Conservation (phyloP, 2,329 filamentous ascomycete species). For the Epichloe sp. region DNA sequence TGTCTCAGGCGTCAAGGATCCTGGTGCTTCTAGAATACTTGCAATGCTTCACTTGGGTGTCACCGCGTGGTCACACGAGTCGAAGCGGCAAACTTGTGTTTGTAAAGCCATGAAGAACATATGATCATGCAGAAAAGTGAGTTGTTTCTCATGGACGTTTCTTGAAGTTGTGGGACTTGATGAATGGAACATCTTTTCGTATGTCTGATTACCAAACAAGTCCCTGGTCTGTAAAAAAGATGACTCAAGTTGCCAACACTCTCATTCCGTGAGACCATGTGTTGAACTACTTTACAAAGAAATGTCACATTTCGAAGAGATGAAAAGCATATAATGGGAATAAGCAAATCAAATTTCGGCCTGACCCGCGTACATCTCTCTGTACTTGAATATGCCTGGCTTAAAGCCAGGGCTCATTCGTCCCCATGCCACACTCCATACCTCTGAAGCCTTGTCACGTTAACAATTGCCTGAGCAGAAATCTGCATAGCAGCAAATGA, state of each 20-base stretch:
- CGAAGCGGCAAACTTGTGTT: background rate
- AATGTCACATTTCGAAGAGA: background rate
- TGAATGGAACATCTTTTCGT: background rate
- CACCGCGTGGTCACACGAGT: background rate
- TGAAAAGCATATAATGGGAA: background rate
- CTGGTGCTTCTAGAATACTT: constrained; percentile 2
- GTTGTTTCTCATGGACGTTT: background rate
- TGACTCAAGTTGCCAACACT: background rate
- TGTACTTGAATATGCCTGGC: background rate
- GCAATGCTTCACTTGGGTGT: background rate
- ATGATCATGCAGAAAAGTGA: background rate
- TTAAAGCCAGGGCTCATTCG: background rate
- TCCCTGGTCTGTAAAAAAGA: background rate
- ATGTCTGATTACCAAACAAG: no score
- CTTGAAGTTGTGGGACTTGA: background rate
- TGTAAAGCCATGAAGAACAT: background rate
- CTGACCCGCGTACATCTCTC: background rate
- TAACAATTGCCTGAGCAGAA: background rate
- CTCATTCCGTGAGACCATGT: background rate
- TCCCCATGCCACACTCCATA: background rate
- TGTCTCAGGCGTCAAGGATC: background rate
- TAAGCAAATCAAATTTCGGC: background rate
- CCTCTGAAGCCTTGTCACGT: background rate
- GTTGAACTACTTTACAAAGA: background rate
- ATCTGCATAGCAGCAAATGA: background rate